Base-by-base conservation (phyloP, 2,329 filamentous ascomycete species). In the Grosmannia penicillata region DNA sequence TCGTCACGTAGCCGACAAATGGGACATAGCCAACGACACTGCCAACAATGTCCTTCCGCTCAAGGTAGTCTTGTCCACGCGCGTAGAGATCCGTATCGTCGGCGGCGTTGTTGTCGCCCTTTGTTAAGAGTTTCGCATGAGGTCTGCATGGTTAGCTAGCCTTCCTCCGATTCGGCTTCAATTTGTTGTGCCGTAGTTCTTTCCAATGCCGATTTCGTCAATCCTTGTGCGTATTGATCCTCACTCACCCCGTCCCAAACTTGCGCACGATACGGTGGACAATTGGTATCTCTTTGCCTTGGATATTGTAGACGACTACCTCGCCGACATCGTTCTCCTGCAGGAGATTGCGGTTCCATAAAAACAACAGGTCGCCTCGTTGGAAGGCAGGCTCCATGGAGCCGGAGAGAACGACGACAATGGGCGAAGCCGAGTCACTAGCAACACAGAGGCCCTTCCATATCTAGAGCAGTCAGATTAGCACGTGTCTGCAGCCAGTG, bases 1-100 rank as follows among this genome's bases (percentile, higher is more conserved):
- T 98, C 2, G 91, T 98, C 33, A 96, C 87, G 54, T 96, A 96
- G 48, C 91, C 91, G 13, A 96, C 86, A 52, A 91, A 93, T 0
- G 91, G 91, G 41, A 96, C 78, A 56, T 93, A 98, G 27, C 74
- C 91, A 10, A 91, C 67, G 7, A 96, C 91, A 36, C 49, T 93
- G 33, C 91, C 91, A 41, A 98, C 84, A 40, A 98, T 87, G 54
- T 96, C 89, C 54, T 81, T 72, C 42, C 91, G 74, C 55, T 82
- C 78, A 33, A 98, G 68, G 56, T 84, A 93, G 53, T 84, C 82
- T 61, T 98, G 89, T 15, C 82, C 84, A 28, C 68, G 66, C 3
- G 91, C 87, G 56, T 94, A 52, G 8, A 66, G 70, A 55, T 95
- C 87, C 14, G 85, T 93, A 56, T 98, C 91, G 58, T 96, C 89